Base-by-base conservation (phyloP, 192 early-diverging fungal genomes). In the Spinellus fusiger region DNA sequence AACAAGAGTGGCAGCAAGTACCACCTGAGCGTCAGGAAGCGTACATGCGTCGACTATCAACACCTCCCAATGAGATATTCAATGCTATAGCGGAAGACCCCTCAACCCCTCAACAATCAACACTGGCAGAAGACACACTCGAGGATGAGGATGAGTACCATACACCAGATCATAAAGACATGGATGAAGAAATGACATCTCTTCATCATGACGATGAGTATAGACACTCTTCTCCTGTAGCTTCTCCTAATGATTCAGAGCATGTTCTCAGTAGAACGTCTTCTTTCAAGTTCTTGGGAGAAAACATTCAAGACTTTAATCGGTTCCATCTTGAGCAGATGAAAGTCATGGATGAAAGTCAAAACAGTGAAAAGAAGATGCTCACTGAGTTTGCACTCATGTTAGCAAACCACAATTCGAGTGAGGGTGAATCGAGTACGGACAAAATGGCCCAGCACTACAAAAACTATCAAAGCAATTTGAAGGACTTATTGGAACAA, bases 261-360 rank as follows among this genome's bases (percentile, higher is more conserved):
- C 15, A 46, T 8, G 13, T 33, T 38, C 15, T 28, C 25, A 54
- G 0, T 5, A 22, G 49, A 49, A n/a, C 2, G 47, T 8, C 10
- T 20, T 10, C 26, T 28, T 2, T 23, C 22, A 3, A 44, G 13
- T 16, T 29, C 49, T 53, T 16, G 52, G 27, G 5, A 32, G 46
- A 59, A 12, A 13, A 49, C 2, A 32, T 48, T 32, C 38, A 27
- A 23, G 46, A 70, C 2, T 64, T 70, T 40, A 31, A 64, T 6
- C 49, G 56, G 13, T 22, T 59, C 2, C 68, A 70, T 54, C 56
- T 56, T 20, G 68, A 56, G 1, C 62, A 70, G 13, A 60, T 70
- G 5, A 52, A 64, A 47, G 62, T 60, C 31, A 18, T 64, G 9
- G 62, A 64, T 10, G 57, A 64, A 12, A 58, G 58, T 27, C 38